Evolutionary conservation across 345 rosid species (phyloP).

Genomic region (Murraya koenigii): DNA sequence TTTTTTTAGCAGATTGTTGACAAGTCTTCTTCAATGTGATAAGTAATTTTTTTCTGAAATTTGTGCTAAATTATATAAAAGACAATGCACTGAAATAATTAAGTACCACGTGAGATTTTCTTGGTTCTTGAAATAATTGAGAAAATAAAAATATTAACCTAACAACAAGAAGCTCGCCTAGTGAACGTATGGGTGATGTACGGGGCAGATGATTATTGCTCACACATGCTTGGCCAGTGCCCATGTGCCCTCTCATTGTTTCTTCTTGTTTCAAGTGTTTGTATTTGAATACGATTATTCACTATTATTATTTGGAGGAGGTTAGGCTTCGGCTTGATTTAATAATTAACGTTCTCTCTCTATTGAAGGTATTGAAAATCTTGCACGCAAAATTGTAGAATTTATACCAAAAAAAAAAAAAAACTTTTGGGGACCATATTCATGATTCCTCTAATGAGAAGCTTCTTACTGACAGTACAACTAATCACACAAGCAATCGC

Average conservation of each 20-base stretch:
- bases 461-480: conserved; percentile 5
- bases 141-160: neutral
- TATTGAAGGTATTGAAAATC: neutral
- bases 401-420: neutral
- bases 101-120: conserved; percentile 29
- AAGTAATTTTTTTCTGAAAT: neutral
- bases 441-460: neutral
- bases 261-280: conserved; percentile 27
- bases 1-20: neutral
- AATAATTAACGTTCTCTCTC: neutral
- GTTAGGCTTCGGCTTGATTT: neutral
- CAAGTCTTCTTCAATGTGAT: neutral
- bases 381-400: neutral
- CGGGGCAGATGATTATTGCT: conserved; percentile 21
- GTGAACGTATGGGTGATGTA: neutral
- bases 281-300: neutral
- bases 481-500: neutral
- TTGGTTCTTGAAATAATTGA: conserved; percentile 24
- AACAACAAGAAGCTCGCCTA: neutral
- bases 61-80: neutral
- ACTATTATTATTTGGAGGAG: neutral
- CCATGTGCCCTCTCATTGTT: conserved; percentile 28
- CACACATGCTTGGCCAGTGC: conserved; percentile 16
- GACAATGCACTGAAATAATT: conserved; percentile 13
- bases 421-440: neutral